Conservation (phyloP, 129 eudicot species). For the Sambucus nigra region DNA sequence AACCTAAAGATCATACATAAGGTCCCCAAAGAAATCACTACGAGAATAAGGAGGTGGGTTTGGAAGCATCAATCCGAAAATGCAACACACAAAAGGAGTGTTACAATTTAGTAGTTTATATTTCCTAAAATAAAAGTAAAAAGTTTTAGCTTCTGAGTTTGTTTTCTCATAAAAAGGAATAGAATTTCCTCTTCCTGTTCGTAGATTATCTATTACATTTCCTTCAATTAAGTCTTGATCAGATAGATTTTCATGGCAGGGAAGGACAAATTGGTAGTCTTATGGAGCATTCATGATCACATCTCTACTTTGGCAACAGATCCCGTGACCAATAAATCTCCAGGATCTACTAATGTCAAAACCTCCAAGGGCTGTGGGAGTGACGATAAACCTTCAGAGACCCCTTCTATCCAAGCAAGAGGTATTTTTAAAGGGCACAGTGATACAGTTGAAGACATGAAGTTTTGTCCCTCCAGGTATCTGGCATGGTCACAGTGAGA, state of each 20-base stretch:
- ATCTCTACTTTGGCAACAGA: conserved; percentile 69
- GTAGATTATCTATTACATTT: too few species aligned
- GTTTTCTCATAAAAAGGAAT: too few species aligned
- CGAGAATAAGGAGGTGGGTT: too few species aligned
- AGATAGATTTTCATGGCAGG: conserved; percentile 32
- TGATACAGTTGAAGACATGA: conserved; percentile 93
- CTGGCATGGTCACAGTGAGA: neutral
- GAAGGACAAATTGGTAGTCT: conserved; percentile 73
- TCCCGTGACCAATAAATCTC: conserved; percentile 45
- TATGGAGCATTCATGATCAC: conserved; percentile 96
- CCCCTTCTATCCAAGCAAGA: conserved; percentile 67
- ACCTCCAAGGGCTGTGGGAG: conserved; percentile 29
- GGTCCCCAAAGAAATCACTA: too few species aligned
- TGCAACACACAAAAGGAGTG: too few species aligned
- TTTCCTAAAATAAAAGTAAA: too few species aligned
- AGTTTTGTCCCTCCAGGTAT: conserved; percentile 95
- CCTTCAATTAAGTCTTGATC: too few species aligned
- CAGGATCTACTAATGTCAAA: conserved; percentile 43
- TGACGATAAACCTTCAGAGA: conserved; percentile 39
- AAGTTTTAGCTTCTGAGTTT: too few species aligned
- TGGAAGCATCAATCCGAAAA: too few species aligned
- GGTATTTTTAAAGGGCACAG: conserved; percentile 74
- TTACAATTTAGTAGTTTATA: too few species aligned
- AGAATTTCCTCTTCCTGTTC: too few species aligned
- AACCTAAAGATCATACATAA: too few species aligned